phyloP scores from a whole-genome alignment of 108 stramenopile genomes.

The Cyclotella atomus region DNA sequence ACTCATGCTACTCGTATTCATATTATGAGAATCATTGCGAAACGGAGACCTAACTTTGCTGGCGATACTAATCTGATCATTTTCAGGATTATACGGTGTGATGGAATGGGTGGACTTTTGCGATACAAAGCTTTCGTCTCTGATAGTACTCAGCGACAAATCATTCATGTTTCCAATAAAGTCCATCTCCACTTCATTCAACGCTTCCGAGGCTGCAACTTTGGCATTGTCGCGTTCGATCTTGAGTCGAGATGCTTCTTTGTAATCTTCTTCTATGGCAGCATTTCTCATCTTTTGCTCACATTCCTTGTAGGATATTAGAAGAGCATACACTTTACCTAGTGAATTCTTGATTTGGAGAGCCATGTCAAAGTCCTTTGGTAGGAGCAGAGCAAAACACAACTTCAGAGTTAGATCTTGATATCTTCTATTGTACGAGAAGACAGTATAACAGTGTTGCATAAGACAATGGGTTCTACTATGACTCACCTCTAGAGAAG shows the following conservation, averaged over 20 bases:
- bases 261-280: slow-evolving; percentile 48
- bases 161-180: slow-evolving; percentile 21
- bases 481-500: slow-evolving; percentile 26
- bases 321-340: slow-evolving; percentile 36
- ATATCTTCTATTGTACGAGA: no score
- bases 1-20: not conserved
- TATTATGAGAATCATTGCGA: not conserved
- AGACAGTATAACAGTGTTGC: no score
- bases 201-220: slow-evolving; percentile 19
- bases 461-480: no score
- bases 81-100: not conserved
- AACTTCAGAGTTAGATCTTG: no score
- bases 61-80: not conserved
- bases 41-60: not conserved
- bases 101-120: slow-evolving; percentile 23
- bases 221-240: slow-evolving; percentile 38
- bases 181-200: slow-evolving; percentile 37
- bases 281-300: slow-evolving; percentile 44
- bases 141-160: slow-evolving; percentile 32
- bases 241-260: slow-evolving; percentile 49
- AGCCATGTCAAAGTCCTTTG: slow-evolving; percentile 51
- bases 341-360: slow-evolving; percentile 42
- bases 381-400: no score
- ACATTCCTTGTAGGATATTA: slow-evolving; percentile 44
- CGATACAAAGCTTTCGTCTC: slow-evolving; percentile 36